Base-by-base conservation (phyloP, 305 asterid genomes). In the Nicotiana rustica region DNA sequence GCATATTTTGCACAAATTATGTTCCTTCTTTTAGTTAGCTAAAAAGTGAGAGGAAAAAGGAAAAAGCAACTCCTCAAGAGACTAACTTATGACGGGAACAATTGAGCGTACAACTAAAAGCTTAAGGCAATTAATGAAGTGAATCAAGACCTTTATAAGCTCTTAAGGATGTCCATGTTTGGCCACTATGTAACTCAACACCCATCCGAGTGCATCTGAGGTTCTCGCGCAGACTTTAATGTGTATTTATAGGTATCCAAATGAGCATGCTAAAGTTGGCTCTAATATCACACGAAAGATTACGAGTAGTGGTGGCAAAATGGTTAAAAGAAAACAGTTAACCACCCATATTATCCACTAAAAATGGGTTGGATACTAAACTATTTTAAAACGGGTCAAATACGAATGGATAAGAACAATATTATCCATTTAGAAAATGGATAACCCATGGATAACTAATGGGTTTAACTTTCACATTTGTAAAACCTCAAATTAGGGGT, bases 181-280 rank as follows among this genome's bases (percentile, higher is more conserved):
- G 64, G 64, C 31, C 41, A 75, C 10, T 4, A 29, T 10, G 52
- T 31, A 29, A 76, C 66, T 55, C 8, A 29, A 75, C 80, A 76
- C 31, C n/a, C 17, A 55, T 55, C 52, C 10, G n/a, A 15, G 31
- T 10, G 52, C 66, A 52, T 52, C 31, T 0, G 67, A 47, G 33
- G 18, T 56, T 75, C 67, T 35, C n/a, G 3, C 10, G 33, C 6
- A 10, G 33, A 76, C 52, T 76, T 73, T 3, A 35, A 52, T 75
- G 33, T 56, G 49, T 9, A 55, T 76, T 25, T 76, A 76, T 55
- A n/a, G 33, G 31, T 6, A 65, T 55, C 25, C 4, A 18, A 52
- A 29, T 17, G 44, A 76, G 33, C 67, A 31, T 29, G 52, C 67
- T 55, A 55, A 76, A 76, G 52, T 17, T 56, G 80, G n/a, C 80